phyloP scores from a whole-genome alignment of 345 rosid species.

The Rhizophora apiculata region DNA sequence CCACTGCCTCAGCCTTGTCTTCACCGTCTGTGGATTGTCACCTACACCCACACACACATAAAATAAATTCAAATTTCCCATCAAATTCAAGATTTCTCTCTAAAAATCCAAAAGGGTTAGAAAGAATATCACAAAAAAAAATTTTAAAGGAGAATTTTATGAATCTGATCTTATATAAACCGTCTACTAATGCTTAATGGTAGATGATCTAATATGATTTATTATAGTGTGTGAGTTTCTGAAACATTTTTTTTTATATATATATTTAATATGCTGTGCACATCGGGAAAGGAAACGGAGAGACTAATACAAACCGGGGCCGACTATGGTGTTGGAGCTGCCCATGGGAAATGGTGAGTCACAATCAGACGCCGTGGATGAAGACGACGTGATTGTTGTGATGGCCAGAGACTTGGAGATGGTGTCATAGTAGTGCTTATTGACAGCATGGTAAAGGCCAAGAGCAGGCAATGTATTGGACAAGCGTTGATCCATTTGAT shows the following conservation, averaged over 20 bases:
- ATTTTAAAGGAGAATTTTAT: neutral
- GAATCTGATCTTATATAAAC: neutral
- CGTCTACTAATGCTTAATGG: too few relatives aligned
- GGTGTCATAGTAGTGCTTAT: slow-evolving; percentile 51
- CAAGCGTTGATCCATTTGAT: slow-evolving; percentile 50
- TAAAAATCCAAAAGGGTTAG: neutral
- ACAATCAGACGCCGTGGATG: slow-evolving; percentile 45
- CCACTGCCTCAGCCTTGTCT: slow-evolving; percentile 86
- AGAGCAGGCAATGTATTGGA: slow-evolving; percentile 84
- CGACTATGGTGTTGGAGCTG: slow-evolving; percentile 56
- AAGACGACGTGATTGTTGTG: slow-evolving; percentile 23
- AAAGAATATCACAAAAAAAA: neutral
- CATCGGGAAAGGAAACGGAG: neutral
- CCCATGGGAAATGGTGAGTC: slow-evolving; percentile 45
- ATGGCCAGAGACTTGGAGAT: slow-evolving; percentile 35
- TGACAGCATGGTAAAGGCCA: slow-evolving; percentile 74
- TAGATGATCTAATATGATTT: too few relatives aligned
- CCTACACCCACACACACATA: slow-evolving; percentile 29
- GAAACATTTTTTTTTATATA: neutral
- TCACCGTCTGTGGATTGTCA: slow-evolving; percentile 76
- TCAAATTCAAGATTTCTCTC: neutral
- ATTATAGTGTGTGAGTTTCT: too few relatives aligned
- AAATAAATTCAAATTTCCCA: neutral
- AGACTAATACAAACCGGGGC: slow-evolving; percentile 31
- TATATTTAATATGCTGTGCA: neutral